Base-by-base conservation (phyloP, 345 rosid genomes). In the Lepidium sativum region DNA sequence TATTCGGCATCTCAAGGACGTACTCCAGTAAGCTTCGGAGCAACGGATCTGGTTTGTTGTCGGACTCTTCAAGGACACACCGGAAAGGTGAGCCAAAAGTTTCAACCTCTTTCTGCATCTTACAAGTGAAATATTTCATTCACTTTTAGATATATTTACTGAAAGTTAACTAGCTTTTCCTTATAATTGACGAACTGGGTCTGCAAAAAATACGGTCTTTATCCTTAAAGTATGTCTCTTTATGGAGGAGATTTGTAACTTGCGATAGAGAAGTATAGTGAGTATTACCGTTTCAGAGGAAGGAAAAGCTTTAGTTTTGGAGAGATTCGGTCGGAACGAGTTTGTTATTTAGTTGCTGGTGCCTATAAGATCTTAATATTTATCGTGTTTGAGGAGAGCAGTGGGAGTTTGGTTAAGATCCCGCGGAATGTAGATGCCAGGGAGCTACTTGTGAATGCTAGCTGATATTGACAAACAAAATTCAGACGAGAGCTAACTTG, bases 21-120 rank as follows among this genome's bases (percentile, higher is more conserved):
- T 73, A 32, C 79, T 78, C 85, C 82, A 44, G 91, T 94, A 45
- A 85, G 75, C 67, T 86, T 94, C 62, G 91, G 91, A 27, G 81
- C 86, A 1, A 90, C 92, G 73, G 99, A 88, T 85, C 85, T 90
- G 81, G 97, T 94, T 33, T 94, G 97, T 23, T 90, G 97, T 80
- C 76, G 99, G 71, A 88, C 89, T 61, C 83, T 94, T 74, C 99
- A 90, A 69, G 97, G 99, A 42, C 99, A 90, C 75, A 85, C 96
- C n/a, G 95, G 99, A 69, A 90, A 88, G 92, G 97, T 89, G 61
- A 41, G 33, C 53, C 6, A 6, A 47, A 45, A 4, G 10, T 27
- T n/a, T 68, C 16, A 5, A 54, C 53, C 56, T 51, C 27, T 18
- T n/a, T 16, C 20, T 41, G 3, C 20, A 6, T 68, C 65, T 45